phyloP scores from a whole-genome alignment of 106 monocot genomes.

The Dendrobium chrysotoxum region DNA sequence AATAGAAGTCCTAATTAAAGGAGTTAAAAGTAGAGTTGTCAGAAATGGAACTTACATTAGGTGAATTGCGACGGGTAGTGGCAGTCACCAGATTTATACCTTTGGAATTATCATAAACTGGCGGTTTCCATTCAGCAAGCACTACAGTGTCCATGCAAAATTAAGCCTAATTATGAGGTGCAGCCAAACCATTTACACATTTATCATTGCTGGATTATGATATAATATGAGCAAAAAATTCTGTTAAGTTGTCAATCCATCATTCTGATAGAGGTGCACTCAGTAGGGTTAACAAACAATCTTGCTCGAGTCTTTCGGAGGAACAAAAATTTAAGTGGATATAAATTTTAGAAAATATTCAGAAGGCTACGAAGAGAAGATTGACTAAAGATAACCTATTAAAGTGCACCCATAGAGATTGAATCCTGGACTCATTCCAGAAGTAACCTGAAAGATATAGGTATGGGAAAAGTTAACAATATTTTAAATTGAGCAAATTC shows the following conservation, averaged over 20 bases:
- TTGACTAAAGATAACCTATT: conserved; percentile 50
- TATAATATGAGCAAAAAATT: background rate
- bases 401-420: conserved; percentile 97
- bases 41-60: conserved; percentile 56
- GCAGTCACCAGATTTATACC: conserved; percentile 92
- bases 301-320: background rate
- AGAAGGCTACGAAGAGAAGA: background rate
- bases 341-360: conserved; percentile 3
- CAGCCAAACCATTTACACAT: background rate
- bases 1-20: background rate
- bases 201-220: background rate
- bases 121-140: conserved; percentile 99
- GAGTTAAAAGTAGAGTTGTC: background rate
- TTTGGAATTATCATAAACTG: conserved; percentile 84
- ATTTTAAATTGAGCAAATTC: background rate
- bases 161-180: background rate
- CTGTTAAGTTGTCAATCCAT: background rate
- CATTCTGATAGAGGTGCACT: background rate
- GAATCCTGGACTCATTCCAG: conserved; percentile 96
- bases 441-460: conserved; percentile 67
- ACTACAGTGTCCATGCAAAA: conserved; percentile 42
- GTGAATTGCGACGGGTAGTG: conserved; percentile 89
- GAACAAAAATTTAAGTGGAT: background rate
- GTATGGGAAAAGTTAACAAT: conserved; percentile 2
- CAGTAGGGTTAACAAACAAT: background rate